Conservation (phyloP, 345 rosid species). For the Sonneratia caseolaris region DNA sequence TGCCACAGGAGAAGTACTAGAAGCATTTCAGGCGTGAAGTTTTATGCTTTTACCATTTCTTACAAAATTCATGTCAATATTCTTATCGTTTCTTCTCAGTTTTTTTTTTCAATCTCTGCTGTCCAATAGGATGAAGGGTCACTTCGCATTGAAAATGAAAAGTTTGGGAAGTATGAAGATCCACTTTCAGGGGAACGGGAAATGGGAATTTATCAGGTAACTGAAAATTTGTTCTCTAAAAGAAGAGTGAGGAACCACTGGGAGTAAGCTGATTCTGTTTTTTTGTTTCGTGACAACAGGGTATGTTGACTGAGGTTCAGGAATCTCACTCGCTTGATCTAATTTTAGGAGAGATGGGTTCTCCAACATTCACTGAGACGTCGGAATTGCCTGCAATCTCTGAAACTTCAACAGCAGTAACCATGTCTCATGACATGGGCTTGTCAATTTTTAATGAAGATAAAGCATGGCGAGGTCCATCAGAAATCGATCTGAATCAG, state of each 20-base stretch:
- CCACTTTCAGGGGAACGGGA: not conserved
- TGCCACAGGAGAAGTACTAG: slow-evolving; percentile 12
- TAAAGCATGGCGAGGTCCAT: not conserved
- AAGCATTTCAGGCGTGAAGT: slow-evolving; percentile 17
- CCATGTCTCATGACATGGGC: slow-evolving; percentile 10
- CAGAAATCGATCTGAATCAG: not conserved
- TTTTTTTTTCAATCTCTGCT: not conserved
- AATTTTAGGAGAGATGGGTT: slow-evolving; percentile 27
- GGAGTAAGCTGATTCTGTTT: not conserved
- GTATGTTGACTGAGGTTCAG: slow-evolving; percentile 9
- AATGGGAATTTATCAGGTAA: slow-evolving; percentile 3
- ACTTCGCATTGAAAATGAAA: slow-evolving; percentile 5
- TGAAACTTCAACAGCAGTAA: slow-evolving; percentile 24
- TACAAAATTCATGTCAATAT: not conserved
- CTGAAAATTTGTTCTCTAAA: not conserved
- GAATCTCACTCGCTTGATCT: slow-evolving; percentile 26
- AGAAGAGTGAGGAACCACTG: not conserved
- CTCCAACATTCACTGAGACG: slow-evolving; percentile 30
- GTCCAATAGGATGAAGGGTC: slow-evolving; percentile 1
- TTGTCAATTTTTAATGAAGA: slow-evolving; percentile 12
- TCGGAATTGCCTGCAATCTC: slow-evolving; percentile 16
- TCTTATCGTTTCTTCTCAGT: not conserved
- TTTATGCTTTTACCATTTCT: not conserved
- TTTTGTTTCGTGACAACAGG: not conserved
- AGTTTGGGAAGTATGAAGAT: not conserved